Conservation (phyloP, 129 eudicot genomes). For the Silybum marianum region DNA sequence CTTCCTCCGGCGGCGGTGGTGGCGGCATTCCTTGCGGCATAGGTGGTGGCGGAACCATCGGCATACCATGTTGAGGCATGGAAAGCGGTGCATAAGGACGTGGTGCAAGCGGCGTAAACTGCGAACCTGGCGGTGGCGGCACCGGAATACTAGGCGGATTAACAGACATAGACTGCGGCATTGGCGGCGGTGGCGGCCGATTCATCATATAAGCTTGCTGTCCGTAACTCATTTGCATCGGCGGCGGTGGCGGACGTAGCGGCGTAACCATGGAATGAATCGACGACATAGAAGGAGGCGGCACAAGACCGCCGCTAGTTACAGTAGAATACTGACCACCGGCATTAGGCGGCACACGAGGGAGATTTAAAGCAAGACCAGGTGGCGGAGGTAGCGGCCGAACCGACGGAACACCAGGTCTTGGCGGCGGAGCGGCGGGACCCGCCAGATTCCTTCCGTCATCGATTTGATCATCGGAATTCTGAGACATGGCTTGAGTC, state of each 20-base stretch:
- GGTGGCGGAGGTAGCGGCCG: conserved; percentile 89
- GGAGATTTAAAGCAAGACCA: conserved; percentile 71
- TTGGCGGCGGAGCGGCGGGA: conserved; percentile 78
- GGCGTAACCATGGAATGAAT: conserved; percentile 48
- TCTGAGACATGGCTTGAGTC: conserved; percentile 87
- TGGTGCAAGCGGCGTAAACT: conserved; percentile 63
- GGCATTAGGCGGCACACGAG: conserved; percentile 56
- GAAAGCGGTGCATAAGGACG: conserved; percentile 53
- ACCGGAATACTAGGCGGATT: conserved; percentile 55
- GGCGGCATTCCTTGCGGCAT: conserved; percentile 82
- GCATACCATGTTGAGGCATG: conserved; percentile 77
- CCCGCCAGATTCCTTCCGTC: conserved; percentile 65
- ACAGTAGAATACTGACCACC: conserved; percentile 54
- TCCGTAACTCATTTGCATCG: conserved; percentile 65
- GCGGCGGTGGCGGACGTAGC: conserved; percentile 71
- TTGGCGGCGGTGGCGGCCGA: conserved; percentile 63
- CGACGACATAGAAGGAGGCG: conserved; percentile 63
- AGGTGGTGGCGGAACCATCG: conserved; percentile 70
- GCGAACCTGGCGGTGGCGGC: conserved; percentile 90
- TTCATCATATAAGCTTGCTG: conserved; percentile 73
- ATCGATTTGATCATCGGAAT: conserved; percentile 63
- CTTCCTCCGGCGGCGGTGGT: conserved; percentile 86
- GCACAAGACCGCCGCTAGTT: conserved; percentile 48
- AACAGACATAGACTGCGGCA: conserved; percentile 50
- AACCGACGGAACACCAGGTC: conserved; percentile 65